These are phyloP conservation scores for Vigna nakashimae DNA, from an alignment of 306 rosid species.

Conservation along the genomic window DNA sequence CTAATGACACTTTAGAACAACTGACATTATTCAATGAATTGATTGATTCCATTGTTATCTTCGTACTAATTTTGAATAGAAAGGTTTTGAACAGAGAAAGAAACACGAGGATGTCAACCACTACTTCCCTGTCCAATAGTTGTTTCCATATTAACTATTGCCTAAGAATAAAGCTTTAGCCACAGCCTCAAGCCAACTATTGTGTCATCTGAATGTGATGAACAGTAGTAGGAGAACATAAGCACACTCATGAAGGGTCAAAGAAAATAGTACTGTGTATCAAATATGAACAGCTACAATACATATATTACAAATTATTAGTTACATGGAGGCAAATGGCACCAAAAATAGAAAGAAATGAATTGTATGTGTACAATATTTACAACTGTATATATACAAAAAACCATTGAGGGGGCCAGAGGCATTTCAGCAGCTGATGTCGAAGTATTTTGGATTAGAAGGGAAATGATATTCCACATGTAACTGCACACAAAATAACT, in stretches of 20 bases:
- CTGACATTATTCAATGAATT: no score
- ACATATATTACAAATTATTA: conserved; percentile 37
- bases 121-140: not conserved
- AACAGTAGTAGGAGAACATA: not conserved
- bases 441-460: conserved; percentile 77
- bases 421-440: conserved; percentile 55
- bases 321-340: conserved; percentile 43
- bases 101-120: not conserved
- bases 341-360: conserved; percentile 33
- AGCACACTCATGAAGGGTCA: conserved; percentile 5
- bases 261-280: not conserved
- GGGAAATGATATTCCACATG: conserved; percentile 83
- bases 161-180: not conserved
- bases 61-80: no score
- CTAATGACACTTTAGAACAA: no score
- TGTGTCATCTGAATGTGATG: not conserved
- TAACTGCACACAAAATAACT: conserved; percentile 56
- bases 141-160: not conserved
- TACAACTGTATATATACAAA: conserved; percentile 43
- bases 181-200: not conserved
- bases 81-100: not conserved
- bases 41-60: no score
- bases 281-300: conserved; percentile 33
- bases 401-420: conserved; percentile 20
- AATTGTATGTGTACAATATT: conserved; percentile 50